These are phyloP conservation scores for Cyberlindnera petersonii DNA, from an alignment of 805 yeast species.

Conservation along the genomic window DNA sequence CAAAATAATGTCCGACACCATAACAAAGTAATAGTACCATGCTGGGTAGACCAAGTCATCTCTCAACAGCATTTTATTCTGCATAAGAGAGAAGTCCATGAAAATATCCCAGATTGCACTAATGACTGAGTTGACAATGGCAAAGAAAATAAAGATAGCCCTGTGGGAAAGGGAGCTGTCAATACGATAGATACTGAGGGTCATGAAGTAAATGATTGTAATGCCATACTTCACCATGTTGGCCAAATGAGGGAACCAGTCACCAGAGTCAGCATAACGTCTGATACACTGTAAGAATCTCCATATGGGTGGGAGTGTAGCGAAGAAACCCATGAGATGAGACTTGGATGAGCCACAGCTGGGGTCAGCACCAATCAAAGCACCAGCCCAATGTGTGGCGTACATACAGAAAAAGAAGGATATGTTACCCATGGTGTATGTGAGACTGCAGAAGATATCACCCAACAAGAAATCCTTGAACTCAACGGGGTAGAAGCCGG, in stretches of 20 bases:
- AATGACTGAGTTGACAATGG: slow-evolving; percentile 64
- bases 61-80: slow-evolving; percentile 59
- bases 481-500: slow-evolving; percentile 93
- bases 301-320: slow-evolving; percentile 85
- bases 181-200: slow-evolving; percentile 77
- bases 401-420: slow-evolving; percentile 85
- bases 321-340: slow-evolving; percentile 73
- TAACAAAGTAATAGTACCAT: slow-evolving; percentile 67
- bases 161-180: slow-evolving; percentile 36
- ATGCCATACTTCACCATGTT: slow-evolving; percentile 76
- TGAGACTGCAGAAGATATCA: slow-evolving; percentile 83
- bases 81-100: slow-evolving; percentile 94
- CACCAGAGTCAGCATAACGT: slow-evolving; percentile 90
- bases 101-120: slow-evolving; percentile 83
- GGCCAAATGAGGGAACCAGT: slow-evolving; percentile 93
- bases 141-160: slow-evolving; percentile 68
- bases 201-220: slow-evolving; percentile 63
- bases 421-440: slow-evolving; percentile 81
- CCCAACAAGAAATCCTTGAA: slow-evolving; percentile 92
- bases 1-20: slow-evolving; percentile 65
- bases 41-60: slow-evolving; percentile 65
- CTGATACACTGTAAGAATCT: slow-evolving; percentile 86
- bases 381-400: slow-evolving; percentile 62
- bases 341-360: slow-evolving; percentile 78
- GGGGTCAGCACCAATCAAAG: slow-evolving; percentile 35